Evolutionary conservation across 2,329 filamentous ascomycete species (phyloP), one percentile per base, ranked within the genome.

Genomic region (Botrytis pseudocinerea): DNA sequence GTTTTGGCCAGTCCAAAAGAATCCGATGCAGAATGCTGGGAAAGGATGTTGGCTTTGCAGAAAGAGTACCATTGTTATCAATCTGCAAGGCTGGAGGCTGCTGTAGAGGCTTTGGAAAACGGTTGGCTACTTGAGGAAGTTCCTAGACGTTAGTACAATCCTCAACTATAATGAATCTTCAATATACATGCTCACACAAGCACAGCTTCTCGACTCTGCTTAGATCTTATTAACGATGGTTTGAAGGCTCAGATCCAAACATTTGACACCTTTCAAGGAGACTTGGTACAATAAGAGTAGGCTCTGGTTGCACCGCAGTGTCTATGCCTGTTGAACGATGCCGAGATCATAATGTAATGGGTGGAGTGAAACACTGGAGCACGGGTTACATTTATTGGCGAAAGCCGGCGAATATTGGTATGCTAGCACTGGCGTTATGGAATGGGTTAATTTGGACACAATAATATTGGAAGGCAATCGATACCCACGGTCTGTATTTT

Each of bases 31-130:
- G 75, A 80, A 71, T 76, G 76, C 40, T 80, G 79, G 79, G 69
- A 73, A 42, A 76, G 76, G 42, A 80, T 80, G 79, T 68, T 80
- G 25, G 64, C 62, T 35, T 62, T 80, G 66, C 79, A 80, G 75
- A 76, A 76, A 51, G 75, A 78, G 73, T 80, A 77, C 66, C 78
- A 79, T 69, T 80, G 79, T 51, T 80, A 80, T 68, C 79, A 80
- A 61, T 78, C 76, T n/a, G 79, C 79, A 32, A 64, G 79, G 20
- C 71, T 80, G 68, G 78, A 80, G 64, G 79, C 79, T 69, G 79
- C 78, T 7, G 78, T 80, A 6, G 79, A 80, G 69, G 78, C 76
- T 20, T 66, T 79, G 63, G 78, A 80, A 63, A 75, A 64, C 12
- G 78, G 78, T 3, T 75, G 74, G 32, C 72, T 65, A 14, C 71